Evolutionary conservation across 495 filamentous ascomycete species (phyloP).

Genomic region (Aspergillus affinis): DNA sequence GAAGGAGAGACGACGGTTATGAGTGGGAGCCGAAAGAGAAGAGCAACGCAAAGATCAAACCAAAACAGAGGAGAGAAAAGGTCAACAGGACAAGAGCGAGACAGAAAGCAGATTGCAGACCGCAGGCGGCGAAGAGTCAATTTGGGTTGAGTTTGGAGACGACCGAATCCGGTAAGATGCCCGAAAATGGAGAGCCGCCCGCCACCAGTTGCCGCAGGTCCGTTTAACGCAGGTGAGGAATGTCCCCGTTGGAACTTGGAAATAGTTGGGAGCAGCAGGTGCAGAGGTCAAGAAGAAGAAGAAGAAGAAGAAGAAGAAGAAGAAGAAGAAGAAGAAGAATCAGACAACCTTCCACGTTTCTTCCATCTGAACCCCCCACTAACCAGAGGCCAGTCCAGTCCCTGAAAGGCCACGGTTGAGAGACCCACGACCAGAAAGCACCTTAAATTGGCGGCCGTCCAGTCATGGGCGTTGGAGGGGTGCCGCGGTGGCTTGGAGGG

Average conservation of each 20-base stretch:
- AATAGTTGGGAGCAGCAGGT: too few relatives aligned
- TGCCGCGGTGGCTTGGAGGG: conserved; percentile 10
- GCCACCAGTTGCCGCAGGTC: too few relatives aligned
- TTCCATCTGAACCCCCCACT: too few relatives aligned
- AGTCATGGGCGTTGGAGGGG: conserved; percentile 9
- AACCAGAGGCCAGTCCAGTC: too few relatives aligned
- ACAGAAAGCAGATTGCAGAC: too few relatives aligned
- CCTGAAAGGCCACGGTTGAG: conserved; percentile 3
- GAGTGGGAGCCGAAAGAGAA: not conserved
- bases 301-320: not conserved
- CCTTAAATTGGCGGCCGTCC: conserved; percentile 11
- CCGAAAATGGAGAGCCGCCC: conserved; percentile 10
- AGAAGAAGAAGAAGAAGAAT: not conserved
- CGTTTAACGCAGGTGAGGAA: too few relatives aligned
- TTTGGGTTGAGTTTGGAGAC: not conserved
- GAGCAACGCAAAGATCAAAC: not conserved
- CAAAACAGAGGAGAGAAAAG: not conserved
- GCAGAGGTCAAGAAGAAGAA: not conserved
- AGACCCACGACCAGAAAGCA: conserved; percentile 2
- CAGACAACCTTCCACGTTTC: not conserved
- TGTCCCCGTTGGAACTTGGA: too few relatives aligned
- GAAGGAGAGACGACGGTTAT: not conserved
- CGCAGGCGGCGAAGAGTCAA: conserved; percentile 8
- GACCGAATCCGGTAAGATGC: conserved; percentile 23
- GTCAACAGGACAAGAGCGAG: not conserved